Evolutionary conservation across 1,284 basidiomycete species (phyloP).

Genomic region (Cutaneotrichosporon sp.): DNA sequence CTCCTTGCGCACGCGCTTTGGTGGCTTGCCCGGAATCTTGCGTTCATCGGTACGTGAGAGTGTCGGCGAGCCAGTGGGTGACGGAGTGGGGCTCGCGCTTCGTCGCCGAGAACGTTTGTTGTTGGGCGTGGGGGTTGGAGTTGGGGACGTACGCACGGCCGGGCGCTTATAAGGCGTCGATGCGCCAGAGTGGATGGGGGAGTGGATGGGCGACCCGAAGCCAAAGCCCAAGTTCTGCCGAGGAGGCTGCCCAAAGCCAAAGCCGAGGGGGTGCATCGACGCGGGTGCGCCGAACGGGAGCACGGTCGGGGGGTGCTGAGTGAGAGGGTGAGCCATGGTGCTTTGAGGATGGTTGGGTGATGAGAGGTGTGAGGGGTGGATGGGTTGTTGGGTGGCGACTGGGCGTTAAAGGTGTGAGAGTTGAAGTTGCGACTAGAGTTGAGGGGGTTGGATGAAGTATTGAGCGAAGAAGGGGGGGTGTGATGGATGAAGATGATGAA

Average conservation of each 20-base stretch:
- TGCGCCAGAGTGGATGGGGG: slow-evolving; percentile 9
- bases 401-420: background rate
- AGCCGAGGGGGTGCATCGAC: slow-evolving; percentile 41
- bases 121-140: slow-evolving; percentile 23
- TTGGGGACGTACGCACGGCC: slow-evolving; percentile 19
- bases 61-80: slow-evolving; percentile 23
- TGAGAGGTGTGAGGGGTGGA: background rate
- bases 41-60: slow-evolving; percentile 20
- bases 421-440: background rate
- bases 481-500: background rate
- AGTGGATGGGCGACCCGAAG: slow-evolving; percentile 17
- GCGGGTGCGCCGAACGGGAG: slow-evolving; percentile 44
- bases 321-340: slow-evolving; percentile 48
- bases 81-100: slow-evolving; percentile 33
- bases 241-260: slow-evolving; percentile 41
- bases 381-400: slow-evolving; percentile 2
- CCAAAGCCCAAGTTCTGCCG: slow-evolving; percentile 15
- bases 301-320: slow-evolving; percentile 46
- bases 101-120: slow-evolving; percentile 29
- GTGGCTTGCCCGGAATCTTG: slow-evolving; percentile 24
- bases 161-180: slow-evolving; percentile 19
- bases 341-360: no score
- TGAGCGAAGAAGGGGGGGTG: background rate
- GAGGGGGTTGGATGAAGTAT: no score
- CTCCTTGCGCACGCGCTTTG: slow-evolving; percentile 37